Evolutionary conservation across 2,329 filamentous ascomycete genomes (phyloP).

Genomic region (Trichoderma atrobrunneum): DNA sequence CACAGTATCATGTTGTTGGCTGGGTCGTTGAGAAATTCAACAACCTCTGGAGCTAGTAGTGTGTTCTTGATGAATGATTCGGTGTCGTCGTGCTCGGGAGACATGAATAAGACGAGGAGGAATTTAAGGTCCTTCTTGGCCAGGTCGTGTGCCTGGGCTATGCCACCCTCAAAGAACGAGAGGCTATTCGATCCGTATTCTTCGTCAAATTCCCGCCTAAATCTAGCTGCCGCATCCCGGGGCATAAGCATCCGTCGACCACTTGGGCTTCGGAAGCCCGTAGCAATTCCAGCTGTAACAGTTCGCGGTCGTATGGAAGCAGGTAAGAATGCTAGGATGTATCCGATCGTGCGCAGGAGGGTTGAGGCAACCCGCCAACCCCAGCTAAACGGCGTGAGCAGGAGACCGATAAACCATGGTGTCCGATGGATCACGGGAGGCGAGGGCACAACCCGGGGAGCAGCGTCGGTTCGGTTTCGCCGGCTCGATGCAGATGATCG

Average conservation of each 20-base stretch:
- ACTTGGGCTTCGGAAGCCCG: slow-evolving; percentile 57
- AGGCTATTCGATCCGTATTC: slow-evolving; percentile 74
- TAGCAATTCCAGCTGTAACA: slow-evolving; percentile 52
- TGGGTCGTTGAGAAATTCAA: slow-evolving; percentile 70
- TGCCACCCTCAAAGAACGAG: slow-evolving; percentile 81
- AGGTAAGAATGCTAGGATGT: slow-evolving; percentile 78
- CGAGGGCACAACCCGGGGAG: slow-evolving; percentile 80
- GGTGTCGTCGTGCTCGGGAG: slow-evolving; percentile 93
- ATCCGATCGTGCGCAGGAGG: slow-evolving; percentile 69
- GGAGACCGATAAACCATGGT: slow-evolving; percentile 70
- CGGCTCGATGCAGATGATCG: slow-evolving; percentile 26
- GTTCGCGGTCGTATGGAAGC: slow-evolving; percentile 56
- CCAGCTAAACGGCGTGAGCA: slow-evolving; percentile 79
- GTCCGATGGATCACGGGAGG: slow-evolving; percentile 66
- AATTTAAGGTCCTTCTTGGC: slow-evolving; percentile 92
- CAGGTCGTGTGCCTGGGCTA: slow-evolving; percentile 85
- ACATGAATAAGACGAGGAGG: slow-evolving; percentile 81
- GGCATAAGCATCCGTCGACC: slow-evolving; percentile 76
- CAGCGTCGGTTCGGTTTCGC: slow-evolving; percentile 54
- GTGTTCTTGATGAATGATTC: slow-evolving; percentile 78
- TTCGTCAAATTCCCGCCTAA: slow-evolving; percentile 92
- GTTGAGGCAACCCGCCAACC: slow-evolving; percentile 70
- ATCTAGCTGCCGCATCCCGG: slow-evolving; percentile 81
- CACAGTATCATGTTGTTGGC: slow-evolving; percentile 81
- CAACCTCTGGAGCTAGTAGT: slow-evolving; percentile 71